These are phyloP conservation scores for Arxiozyma slooffiae DNA, from an alignment of 1,139 yeast species.

Conservation along the genomic window DNA sequence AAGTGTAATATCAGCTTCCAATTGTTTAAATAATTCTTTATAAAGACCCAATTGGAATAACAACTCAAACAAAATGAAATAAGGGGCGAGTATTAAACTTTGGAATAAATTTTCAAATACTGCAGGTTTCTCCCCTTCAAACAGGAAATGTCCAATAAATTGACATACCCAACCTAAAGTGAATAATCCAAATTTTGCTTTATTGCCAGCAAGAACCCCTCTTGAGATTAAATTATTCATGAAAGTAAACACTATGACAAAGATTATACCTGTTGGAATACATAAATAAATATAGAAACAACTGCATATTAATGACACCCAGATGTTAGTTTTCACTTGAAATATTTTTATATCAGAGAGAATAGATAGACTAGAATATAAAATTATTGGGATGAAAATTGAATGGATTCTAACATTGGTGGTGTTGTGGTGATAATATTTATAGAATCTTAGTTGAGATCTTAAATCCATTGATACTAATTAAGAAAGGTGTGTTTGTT, in stretches of 20 bases:
- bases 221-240: slow-evolving; percentile 17
- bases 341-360: neutral
- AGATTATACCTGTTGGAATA: slow-evolving; percentile 35
- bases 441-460: slow-evolving; percentile 69
- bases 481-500: neutral
- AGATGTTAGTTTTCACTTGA: slow-evolving; percentile 14
- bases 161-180: slow-evolving; percentile 69
- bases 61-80: slow-evolving; percentile 71
- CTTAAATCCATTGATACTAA: slow-evolving; percentile 39
- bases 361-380: slow-evolving; percentile 37
- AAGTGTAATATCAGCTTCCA: slow-evolving; percentile 37
- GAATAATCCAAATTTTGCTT: slow-evolving; percentile 32
- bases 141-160: slow-evolving; percentile 78
- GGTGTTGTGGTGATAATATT: slow-evolving; percentile 66
- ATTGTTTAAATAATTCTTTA: slow-evolving; percentile 45
- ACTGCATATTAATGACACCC: slow-evolving; percentile 34
- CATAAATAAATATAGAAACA: slow-evolving; percentile 38
- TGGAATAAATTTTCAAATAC: slow-evolving; percentile 71
- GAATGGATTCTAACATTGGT: slow-evolving; percentile 70
- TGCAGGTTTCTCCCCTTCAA: slow-evolving; percentile 82
- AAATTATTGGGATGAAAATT: slow-evolving; percentile 68
- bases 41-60: slow-evolving; percentile 59
- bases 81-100: slow-evolving; percentile 85
- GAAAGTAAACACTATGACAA: slow-evolving; percentile 30
- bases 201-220: slow-evolving; percentile 4